Base-by-base conservation (phyloP, 169 alveolate species). In the Plasmodium knowlesi region DNA sequence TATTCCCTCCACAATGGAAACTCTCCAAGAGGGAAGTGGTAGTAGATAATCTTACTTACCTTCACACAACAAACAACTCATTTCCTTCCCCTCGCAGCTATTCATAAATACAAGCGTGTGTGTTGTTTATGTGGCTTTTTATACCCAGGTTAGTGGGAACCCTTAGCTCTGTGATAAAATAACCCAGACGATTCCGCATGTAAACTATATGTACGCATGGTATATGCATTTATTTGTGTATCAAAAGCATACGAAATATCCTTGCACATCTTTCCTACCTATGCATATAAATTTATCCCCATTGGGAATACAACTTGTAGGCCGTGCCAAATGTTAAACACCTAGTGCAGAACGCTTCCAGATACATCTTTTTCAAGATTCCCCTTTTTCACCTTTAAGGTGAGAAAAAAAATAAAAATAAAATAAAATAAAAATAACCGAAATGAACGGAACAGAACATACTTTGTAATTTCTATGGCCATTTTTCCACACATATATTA, bases 81-180 rank as follows among this genome's bases (percentile, higher is more conserved):
- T 46, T 82, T 82, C 43, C 73, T 82, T 37, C 46, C 39, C 57
- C 50, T 41, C 5, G 74, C 46, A 83, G 92, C 14, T 83, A n/a
- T 37, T 83, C 71, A 71, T 71, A 43, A 83, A 83, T n/a, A 28
- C 76, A 19, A n/a, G 74, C 30, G 70, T 72, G 74, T 83, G 83
- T 70, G 30, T 37, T 9, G 74, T 71, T 37, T 83, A 83, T 71
- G 41, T 83, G 32, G 32, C 32, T 10, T 34, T 70, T 16, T 83
- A 83, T 70, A 83, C 83, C n/a, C 83, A 83, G 83, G 92, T 83
- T 39, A 30, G 30, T 10, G 32, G 32, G 12, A 67, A 1, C 37
- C n/a, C 76, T 67, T 9, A 67, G n/a, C 1, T n/a, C 34, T 25
- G 76, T 16, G 14, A 10, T 1, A 67, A 67, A 67, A 67, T 67